A percentile compares a stretch with the other conserved stretches of the same genome.
phyloP scores from a whole-genome alignment of 306 rosid genomes.

The Dryas drummondii region DNA sequence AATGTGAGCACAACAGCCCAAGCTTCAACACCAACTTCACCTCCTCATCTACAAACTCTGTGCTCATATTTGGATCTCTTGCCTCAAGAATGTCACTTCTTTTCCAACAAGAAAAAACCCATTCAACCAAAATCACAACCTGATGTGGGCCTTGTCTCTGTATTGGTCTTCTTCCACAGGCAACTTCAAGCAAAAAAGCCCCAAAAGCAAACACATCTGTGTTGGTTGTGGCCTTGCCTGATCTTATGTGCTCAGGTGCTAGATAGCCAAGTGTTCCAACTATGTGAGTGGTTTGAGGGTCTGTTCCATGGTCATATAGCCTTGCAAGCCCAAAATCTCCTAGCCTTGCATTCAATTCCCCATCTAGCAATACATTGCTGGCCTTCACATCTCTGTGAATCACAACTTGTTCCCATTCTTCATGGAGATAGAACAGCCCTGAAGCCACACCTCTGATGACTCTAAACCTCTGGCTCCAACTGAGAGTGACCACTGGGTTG shows the following conservation, averaged over 20 bases:
- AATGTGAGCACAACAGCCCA: not conserved
- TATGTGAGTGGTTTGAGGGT: not conserved
- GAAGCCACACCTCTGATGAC: too few relatives aligned
- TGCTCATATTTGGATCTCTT: not conserved
- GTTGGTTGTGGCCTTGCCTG: not conserved
- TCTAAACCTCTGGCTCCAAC: too few relatives aligned
- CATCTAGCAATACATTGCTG: not conserved
- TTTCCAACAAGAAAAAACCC: not conserved
- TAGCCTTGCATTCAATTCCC: not conserved
- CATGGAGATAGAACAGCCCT: too few relatives aligned
- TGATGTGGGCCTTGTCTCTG: not conserved
- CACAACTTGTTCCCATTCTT: too few relatives aligned
- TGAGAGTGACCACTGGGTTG: too few relatives aligned
- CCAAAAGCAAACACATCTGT: conserved; percentile 5
- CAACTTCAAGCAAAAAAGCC: conserved; percentile 2
- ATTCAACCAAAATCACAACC: not conserved
- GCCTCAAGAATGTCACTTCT: not conserved
- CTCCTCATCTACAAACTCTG: not conserved
- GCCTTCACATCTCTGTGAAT: too few relatives aligned
- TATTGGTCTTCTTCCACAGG: conserved; percentile 9
- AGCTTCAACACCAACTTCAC: conserved; percentile 9
- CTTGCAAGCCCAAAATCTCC: conserved; percentile 1
- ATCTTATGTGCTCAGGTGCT: not conserved
- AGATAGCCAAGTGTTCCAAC: conserved; percentile 5
- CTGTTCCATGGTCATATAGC: not conserved